Conservation (phyloP, 2,329 filamentous ascomycete species). For the Talaromyces marneffei region DNA sequence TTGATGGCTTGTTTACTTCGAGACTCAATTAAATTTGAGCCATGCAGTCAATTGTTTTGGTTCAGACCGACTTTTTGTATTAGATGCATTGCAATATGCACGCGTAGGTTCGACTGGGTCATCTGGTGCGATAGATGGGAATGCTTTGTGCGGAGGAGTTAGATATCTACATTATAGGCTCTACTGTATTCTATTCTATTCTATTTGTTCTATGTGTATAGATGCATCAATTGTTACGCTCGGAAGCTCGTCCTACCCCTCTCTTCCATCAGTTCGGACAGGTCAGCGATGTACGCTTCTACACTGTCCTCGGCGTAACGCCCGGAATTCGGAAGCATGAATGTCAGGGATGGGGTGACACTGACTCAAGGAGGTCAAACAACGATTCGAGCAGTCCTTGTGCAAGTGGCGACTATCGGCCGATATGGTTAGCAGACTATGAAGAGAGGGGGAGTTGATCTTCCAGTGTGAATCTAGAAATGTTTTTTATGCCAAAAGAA, state of each 20-base stretch:
- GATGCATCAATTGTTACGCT: neutral
- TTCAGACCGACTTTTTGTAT: neutral
- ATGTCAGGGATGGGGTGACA: no score
- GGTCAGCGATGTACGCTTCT: neutral
- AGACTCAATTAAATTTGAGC: neutral
- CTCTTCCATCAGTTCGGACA: neutral
- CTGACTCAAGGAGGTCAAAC: neutral
- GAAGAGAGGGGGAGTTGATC: neutral
- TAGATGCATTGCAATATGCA: neutral
- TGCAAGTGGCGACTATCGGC: neutral
- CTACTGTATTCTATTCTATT: neutral
- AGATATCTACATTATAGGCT: neutral
- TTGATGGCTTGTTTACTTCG: neutral
- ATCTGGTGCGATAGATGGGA: neutral
- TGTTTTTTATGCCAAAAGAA: neutral
- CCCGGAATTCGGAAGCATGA: neutral
- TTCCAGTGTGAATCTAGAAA: neutral
- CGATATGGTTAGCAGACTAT: neutral
- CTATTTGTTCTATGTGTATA: neutral
- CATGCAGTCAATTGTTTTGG: neutral
- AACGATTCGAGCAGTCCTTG: neutral
- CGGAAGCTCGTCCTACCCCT: neutral
- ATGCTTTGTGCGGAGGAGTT: neutral
- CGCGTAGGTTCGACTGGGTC: neutral
- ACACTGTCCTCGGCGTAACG: no score